A percentile compares a stretch with the other conserved stretches of the same genome.
Evolutionary conservation across 164 flowering plant species (phyloP).

Genomic region (Chloranthus sessilifolius): DNA sequence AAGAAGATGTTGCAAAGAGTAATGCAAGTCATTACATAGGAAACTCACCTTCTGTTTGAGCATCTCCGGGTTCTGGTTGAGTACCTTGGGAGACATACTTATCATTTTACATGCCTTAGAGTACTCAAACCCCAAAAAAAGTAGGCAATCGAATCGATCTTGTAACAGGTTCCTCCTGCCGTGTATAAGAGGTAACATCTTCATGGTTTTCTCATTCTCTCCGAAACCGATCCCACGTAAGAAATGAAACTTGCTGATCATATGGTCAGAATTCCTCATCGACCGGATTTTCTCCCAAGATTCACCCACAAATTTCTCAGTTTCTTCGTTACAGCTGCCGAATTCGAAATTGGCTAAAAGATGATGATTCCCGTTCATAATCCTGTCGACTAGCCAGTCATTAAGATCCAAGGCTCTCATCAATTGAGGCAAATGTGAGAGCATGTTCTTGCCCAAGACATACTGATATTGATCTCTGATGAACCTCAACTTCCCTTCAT

Average conservation of each 20-base stretch:
- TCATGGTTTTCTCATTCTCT: conserved; percentile 44
- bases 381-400: conserved; percentile 45
- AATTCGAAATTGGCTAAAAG: conserved; percentile 31
- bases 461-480: conserved; percentile 32
- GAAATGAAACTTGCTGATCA: conserved; percentile 51
- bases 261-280: no score
- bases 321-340: conserved; percentile 24
- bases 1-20: conserved; percentile 35
- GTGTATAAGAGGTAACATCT: conserved; percentile 32
- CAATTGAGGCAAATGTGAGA: conserved; percentile 53
- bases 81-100: conserved; percentile 33
- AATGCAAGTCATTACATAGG: conserved; percentile 39
- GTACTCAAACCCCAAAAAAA: conserved; percentile 37
- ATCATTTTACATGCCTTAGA: conserved; percentile 45
- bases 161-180: conserved; percentile 40
- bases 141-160: conserved; percentile 52
- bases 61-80: conserved; percentile 40
- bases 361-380: conserved; percentile 35
- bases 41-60: conserved; percentile 39
- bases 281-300: no score
- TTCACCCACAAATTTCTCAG: no score
- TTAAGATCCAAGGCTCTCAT: conserved; percentile 54
- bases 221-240: conserved; percentile 60
- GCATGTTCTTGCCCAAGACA: conserved; percentile 51
- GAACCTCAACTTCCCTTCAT: conserved; percentile 16